A percentile compares a stretch with the other conserved stretches of the same genome.
Conservation (phyloP, 2,329 filamentous ascomycete species). For the Aschersonia sp. region DNA sequence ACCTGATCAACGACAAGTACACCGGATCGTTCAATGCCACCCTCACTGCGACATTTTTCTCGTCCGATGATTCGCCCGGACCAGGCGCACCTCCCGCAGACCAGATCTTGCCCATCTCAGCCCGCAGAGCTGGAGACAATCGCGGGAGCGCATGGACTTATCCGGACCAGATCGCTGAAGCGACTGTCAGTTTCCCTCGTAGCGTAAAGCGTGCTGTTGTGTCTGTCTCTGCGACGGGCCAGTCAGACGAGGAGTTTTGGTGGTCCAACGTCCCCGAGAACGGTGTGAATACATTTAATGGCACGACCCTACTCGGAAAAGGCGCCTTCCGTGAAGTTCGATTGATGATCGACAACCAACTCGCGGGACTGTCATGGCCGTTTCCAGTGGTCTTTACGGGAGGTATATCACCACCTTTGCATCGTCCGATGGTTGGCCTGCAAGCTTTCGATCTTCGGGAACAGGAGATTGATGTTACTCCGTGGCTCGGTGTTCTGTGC, state of each 20-base stretch:
- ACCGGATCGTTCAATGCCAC: slow-evolving; percentile 63
- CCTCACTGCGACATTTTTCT: slow-evolving; percentile 58
- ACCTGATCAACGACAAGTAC: slow-evolving; percentile 54
- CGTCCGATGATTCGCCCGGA: slow-evolving; percentile 10
- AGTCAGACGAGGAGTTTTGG: slow-evolving; percentile 72
- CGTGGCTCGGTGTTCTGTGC: slow-evolving; percentile 56
- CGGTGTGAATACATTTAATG: slow-evolving; percentile 42
- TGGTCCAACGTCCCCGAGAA: slow-evolving; percentile 62
- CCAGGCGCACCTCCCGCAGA: slow-evolving; percentile 32
- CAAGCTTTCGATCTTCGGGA: slow-evolving; percentile 69
- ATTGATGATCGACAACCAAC: slow-evolving; percentile 54
- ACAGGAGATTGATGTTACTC: slow-evolving; percentile 70
- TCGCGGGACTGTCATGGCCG: slow-evolving; percentile 69
- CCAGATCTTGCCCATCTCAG: slow-evolving; percentile 53
- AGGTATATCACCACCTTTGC: slow-evolving; percentile 61
- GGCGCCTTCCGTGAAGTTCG: slow-evolving; percentile 70
- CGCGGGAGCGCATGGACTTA: slow-evolving; percentile 53
- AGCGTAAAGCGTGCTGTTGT: slow-evolving; percentile 58
- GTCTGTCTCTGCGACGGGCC: slow-evolving; percentile 64
- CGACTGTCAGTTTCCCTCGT: slow-evolving; percentile 45
- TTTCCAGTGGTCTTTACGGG: slow-evolving; percentile 76
- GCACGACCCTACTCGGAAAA: slow-evolving; percentile 46
- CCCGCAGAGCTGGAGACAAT: slow-evolving; percentile 28
- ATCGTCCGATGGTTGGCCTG: slow-evolving; percentile 64
- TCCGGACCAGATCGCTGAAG: slow-evolving; percentile 46